These are phyloP conservation scores for Penicillium desertorum DNA, from an alignment of 495 filamentous ascomycete genomes.

Conservation along the genomic window DNA sequence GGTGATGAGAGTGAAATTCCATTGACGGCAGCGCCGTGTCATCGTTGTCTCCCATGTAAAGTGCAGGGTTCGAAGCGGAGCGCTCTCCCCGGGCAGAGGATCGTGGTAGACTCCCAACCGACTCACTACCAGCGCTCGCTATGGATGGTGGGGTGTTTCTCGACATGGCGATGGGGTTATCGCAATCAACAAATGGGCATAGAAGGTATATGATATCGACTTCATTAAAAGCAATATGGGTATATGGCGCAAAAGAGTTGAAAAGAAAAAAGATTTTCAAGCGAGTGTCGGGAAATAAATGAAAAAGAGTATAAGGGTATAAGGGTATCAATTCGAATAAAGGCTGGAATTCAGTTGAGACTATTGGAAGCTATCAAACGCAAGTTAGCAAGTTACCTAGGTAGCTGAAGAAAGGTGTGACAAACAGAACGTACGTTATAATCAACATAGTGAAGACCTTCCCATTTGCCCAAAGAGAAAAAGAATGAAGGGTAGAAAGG, in stretches of 20 bases:
- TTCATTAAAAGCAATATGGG: slow-evolving; percentile 26
- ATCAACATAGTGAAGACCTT: slow-evolving; percentile 22
- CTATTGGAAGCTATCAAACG: slow-evolving; percentile 24
- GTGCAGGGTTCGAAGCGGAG: slow-evolving; percentile 21
- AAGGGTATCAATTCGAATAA: slow-evolving; percentile 21
- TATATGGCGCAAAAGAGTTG: slow-evolving; percentile 18
- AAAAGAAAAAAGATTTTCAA: background rate
- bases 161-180: slow-evolving; percentile 17
- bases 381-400: slow-evolving; percentile 17
- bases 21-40: slow-evolving; percentile 33
- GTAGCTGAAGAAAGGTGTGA: slow-evolving; percentile 9
- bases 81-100: slow-evolving; percentile 21
- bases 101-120: slow-evolving; percentile 15
- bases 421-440: slow-evolving; percentile 22
- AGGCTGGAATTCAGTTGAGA: slow-evolving; percentile 21
- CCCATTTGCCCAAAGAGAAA: slow-evolving; percentile 1
- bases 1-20: slow-evolving; percentile 22
- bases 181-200: slow-evolving; percentile 2
- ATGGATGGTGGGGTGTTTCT: slow-evolving; percentile 20
- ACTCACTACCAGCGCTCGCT: slow-evolving; percentile 28
- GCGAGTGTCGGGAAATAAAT: slow-evolving; percentile 21
- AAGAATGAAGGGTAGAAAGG: background rate
- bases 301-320: slow-evolving; percentile 18
- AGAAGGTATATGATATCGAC: slow-evolving; percentile 1
- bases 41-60: slow-evolving; percentile 24